Evolutionary conservation across 192 early-diverging fungal species (phyloP).

Genomic region (Backusella australiensis): DNA sequence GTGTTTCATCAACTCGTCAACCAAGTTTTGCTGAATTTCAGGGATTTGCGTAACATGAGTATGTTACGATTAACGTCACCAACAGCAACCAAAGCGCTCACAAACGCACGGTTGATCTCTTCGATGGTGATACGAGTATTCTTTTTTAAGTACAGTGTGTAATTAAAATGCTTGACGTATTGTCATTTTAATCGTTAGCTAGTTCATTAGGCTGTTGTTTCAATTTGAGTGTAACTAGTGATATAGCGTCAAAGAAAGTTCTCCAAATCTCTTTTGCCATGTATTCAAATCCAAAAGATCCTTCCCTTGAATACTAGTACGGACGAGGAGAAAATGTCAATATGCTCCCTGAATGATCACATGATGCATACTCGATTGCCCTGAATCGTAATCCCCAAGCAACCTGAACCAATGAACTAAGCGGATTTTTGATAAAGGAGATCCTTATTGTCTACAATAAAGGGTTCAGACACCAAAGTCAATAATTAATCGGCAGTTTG

Average conservation of each 20-base stretch:
- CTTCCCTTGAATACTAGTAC: constrained; percentile 72
- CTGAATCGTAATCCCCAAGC: constrained; percentile 78
- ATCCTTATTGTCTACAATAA: constrained; percentile 15
- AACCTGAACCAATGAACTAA: constrained; percentile 86
- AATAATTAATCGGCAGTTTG: constrained; percentile 22
- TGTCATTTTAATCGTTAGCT: constrained; percentile 87
- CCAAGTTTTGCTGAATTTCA: constrained; percentile 73
- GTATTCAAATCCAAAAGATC: constrained; percentile 36
- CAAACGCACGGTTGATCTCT: constrained; percentile 84
- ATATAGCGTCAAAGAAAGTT: no score
- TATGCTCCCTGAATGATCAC: constrained; percentile 76
- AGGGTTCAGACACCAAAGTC: neutral
- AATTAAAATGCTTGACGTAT: constrained; percentile 95
- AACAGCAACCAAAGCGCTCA: constrained; percentile 91
- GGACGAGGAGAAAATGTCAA: constrained; percentile 83
- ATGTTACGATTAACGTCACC: constrained; percentile 96
- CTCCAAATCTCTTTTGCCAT: no score
- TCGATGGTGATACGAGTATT: constrained; percentile 83
- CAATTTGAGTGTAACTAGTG: no score
- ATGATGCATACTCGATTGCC: constrained; percentile 85
- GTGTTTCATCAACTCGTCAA: constrained; percentile 63
- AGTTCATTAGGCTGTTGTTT: constrained; percentile 88
- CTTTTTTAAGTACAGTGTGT: constrained; percentile 84
- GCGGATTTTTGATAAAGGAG: constrained; percentile 59
- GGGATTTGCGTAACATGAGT: constrained; percentile 80